Evolutionary conservation across 257 asterid genomes (phyloP), one percentile per base, ranked within the genome.

Genomic region (Solanum gracilifrons): DNA sequence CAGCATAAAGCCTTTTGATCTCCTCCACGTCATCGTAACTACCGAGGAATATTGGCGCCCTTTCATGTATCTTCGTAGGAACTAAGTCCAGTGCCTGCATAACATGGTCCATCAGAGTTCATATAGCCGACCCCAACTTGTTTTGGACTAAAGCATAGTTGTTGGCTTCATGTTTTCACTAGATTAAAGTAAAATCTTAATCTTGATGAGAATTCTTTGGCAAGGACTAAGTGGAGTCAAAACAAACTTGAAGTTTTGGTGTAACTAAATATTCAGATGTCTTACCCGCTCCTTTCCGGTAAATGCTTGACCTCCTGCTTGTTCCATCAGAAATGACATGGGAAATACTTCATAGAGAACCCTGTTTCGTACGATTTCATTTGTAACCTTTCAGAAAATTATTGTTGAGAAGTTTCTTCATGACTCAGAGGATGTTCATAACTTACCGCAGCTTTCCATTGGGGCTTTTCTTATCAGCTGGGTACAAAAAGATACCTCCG

Each of bases 381-480:
- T 21, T 29, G 41, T 31, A 82, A 31, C 15, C 10, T 46, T 29
- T 79, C 84, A 79, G 85, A 46, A 46, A 29, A 82, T 29, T 29
- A 82, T 48, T 1, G 43, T 18, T 46, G 85, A 48, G 21, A 46
- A 80, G 41, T 80, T 46, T 36, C 41, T 18, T 46, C n/a, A 62
- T 10, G 66, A 82, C 6, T 48, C 85, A 27, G 15, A 29, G 1
- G 85, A 82, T 20, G 69, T 82, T 32, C 69, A 82, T 18, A 73
- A 86, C 90, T 73, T 89, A 95, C 99, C 99, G 68, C 88, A 97
- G 90, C 93, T 97, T 97, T 23, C 99, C 99, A 6, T 74, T 91
- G 12, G 99, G 99, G 92, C 98, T 97, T 90, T 96, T 97, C 98
- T 97, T 96, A 88, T 97, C 99, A 68, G 94, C 98, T 3, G 99